A percentile compares a stretch with the other conserved stretches of the same genome.
phyloP scores from a whole-genome alignment of 805 yeast species.

The Zygosaccharomyces kombuchaensis region DNA sequence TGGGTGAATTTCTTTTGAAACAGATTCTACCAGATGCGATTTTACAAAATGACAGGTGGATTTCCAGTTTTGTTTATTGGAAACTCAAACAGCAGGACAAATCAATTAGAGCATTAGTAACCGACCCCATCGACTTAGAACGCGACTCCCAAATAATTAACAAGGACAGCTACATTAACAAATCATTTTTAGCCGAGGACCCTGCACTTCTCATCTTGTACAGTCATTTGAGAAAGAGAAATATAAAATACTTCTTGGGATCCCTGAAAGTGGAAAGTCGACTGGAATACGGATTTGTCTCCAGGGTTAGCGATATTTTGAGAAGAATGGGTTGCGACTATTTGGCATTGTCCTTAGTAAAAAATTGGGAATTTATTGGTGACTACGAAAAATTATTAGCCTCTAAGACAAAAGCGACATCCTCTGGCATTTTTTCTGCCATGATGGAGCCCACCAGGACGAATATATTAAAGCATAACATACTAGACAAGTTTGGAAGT shows the following conservation, averaged over 20 bases:
- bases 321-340: slow-evolving; percentile 90
- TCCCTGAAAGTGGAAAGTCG: slow-evolving; percentile 40
- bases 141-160: slow-evolving; percentile 27
- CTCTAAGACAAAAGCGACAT: not conserved
- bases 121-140: slow-evolving; percentile 44
- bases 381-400: slow-evolving; percentile 9
- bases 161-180: slow-evolving; percentile 36
- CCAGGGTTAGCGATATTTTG: slow-evolving; percentile 62
- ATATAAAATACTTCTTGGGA: slow-evolving; percentile 47
- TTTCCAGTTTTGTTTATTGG: slow-evolving; percentile 77
- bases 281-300: slow-evolving; percentile 57
- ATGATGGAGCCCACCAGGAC: slow-evolving; percentile 22
- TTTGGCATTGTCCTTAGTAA: slow-evolving; percentile 56
- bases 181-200: slow-evolving; percentile 61
- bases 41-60: slow-evolving; percentile 70
- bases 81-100: slow-evolving; percentile 44
- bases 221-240: slow-evolving; percentile 51
- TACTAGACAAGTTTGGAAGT: slow-evolving; percentile 29
- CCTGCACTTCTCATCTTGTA: slow-evolving; percentile 74
- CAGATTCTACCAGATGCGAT: slow-evolving; percentile 55
- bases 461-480: slow-evolving; percentile 23
- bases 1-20: slow-evolving; percentile 45
- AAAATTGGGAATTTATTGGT: slow-evolving; percentile 60
- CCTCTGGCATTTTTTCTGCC: slow-evolving; percentile 12
- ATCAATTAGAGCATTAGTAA: slow-evolving; percentile 63